Evolutionary conservation across 2,329 filamentous ascomycete species (phyloP).

Genomic region (Mycocentrospora acerina): DNA sequence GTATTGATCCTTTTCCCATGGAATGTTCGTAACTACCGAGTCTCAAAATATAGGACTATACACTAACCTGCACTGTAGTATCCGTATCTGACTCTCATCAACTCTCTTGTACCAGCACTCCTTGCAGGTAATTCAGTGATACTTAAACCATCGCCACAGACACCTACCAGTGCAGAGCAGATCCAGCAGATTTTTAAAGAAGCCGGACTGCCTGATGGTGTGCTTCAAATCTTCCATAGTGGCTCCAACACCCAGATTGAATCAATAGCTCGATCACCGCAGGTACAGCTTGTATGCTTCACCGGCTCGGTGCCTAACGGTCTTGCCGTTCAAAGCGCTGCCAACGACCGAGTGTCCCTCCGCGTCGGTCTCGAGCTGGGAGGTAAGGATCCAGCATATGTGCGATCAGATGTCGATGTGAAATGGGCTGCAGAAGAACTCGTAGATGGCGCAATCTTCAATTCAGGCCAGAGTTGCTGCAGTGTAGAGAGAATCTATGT

Average conservation of each 20-base stretch:
- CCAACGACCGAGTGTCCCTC: conserved; percentile 74
- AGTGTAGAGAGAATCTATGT: conserved; percentile 91
- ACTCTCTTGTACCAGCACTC: conserved; percentile 88
- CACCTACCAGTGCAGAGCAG: conserved; percentile 87
- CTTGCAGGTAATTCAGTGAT: conserved; percentile 89
- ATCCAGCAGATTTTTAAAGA: conserved; percentile 73
- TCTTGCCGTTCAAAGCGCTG: conserved; percentile 80
- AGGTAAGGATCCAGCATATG: conserved; percentile 92
- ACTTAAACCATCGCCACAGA: conserved; percentile 92
- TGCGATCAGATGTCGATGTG: conserved; percentile 81
- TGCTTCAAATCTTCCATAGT: conserved; percentile 90
- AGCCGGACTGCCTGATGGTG: conserved; percentile 78
- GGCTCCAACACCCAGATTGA: conserved; percentile 78
- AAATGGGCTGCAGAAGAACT: conserved; percentile 92
- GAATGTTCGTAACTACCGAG: conserved; percentile 79
- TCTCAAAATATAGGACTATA: no score
- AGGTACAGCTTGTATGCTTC: conserved; percentile 83
- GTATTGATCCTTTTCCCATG: conserved; percentile 90
- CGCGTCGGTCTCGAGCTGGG: conserved; percentile 88
- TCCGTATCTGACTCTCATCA: conserved; percentile 89
- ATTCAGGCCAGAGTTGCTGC: conserved; percentile 98
- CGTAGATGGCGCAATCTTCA: conserved; percentile 94
- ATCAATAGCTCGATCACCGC: conserved; percentile 72
- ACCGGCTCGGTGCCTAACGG: conserved; percentile 90
- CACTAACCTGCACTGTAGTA: conserved; percentile 64